phyloP scores from a whole-genome alignment of 1,139 yeast species.

The Entelexis paramagnoliae region DNA sequence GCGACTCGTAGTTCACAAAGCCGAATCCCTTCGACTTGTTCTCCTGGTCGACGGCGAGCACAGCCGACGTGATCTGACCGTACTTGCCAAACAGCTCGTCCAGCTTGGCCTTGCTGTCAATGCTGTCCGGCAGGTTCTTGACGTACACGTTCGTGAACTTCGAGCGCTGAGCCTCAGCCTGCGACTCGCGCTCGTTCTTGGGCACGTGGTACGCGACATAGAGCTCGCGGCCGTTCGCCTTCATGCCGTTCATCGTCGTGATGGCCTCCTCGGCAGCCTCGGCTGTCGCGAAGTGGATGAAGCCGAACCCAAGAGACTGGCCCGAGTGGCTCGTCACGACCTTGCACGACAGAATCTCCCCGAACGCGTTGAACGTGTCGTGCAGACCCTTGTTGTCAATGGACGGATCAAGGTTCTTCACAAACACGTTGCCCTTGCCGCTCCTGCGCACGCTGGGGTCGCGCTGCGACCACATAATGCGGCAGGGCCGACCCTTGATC shows the following conservation, averaged over 20 bases:
- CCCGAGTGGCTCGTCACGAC: constrained; percentile 94
- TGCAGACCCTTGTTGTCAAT: constrained; percentile 98
- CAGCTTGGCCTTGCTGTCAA: constrained; percentile 39
- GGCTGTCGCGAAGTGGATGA: constrained; percentile 89
- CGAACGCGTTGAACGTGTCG: constrained; percentile 96
- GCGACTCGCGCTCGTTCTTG: constrained; percentile 90
- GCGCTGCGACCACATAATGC: constrained; percentile 99
- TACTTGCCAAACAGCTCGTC: constrained; percentile 57
- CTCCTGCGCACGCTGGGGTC: constrained; percentile 93
- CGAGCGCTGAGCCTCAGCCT: constrained; percentile 83
- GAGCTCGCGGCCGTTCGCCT: constrained; percentile 92
- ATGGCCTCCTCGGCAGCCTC: constrained; percentile 94
- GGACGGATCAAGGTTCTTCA: constrained; percentile 96
- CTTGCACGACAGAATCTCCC: constrained; percentile 91
- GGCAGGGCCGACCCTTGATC: constrained; percentile 94
- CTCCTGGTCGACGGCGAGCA: constrained; percentile 70
- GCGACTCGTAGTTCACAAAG: constrained; percentile 81
- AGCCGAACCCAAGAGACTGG: constrained; percentile 91
- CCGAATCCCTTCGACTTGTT: constrained; percentile 85
- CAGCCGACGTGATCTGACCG: constrained; percentile 80
- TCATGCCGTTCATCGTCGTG: constrained; percentile 97
- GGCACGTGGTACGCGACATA: constrained; percentile 92
- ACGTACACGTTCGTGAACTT: constrained; percentile 92
- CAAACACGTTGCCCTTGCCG: constrained; percentile 95
- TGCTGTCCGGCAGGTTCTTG: constrained; percentile 73